phyloP scores from a whole-genome alignment of 108 stramenopile species.

The Skeletonema grethae region DNA sequence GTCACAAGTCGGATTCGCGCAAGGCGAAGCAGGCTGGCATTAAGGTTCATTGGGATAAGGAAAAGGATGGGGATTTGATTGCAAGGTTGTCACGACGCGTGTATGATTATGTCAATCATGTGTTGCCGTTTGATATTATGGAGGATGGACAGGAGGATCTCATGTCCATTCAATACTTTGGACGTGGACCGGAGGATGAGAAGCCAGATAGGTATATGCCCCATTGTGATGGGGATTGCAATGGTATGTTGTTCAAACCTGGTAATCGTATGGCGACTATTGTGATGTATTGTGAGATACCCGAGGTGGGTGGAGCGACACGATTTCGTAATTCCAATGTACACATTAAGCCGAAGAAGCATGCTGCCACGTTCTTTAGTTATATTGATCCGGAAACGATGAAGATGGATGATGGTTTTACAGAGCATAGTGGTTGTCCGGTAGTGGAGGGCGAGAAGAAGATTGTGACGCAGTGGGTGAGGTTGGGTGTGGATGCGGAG shows the following conservation, averaged over 20 bases:
- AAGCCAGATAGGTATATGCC: conserved; percentile 90
- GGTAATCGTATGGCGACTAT: conserved; percentile 93
- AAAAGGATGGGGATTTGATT: conserved; percentile 61
- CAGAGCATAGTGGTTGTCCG: conserved; percentile 93
- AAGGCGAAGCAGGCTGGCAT: conserved; percentile 88
- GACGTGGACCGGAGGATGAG: conserved; percentile 70
- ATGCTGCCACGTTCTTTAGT: conserved; percentile 87
- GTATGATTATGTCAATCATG: conserved; percentile 84
- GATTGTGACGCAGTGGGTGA: conserved; percentile 97
- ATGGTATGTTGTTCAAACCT: conserved; percentile 62
- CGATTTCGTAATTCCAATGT: conserved; percentile 88
- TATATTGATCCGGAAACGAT: conserved; percentile 78
- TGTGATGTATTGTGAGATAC: conserved; percentile 92
- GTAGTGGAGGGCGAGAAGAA: conserved; percentile 92
- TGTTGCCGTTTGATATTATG: conserved; percentile 64
- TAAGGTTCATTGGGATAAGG: conserved; percentile 63
- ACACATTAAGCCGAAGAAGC: conserved; percentile 75
- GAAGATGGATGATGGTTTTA: conserved; percentile 78
- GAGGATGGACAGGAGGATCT: conserved; percentile 86
- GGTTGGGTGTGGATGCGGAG: conserved; percentile 85
- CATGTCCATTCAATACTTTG: conserved; percentile 88
- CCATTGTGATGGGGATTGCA: conserved; percentile 90
- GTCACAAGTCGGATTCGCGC: conserved; percentile 58
- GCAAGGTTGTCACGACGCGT: conserved; percentile 67
- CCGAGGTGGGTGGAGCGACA: conserved; percentile 85